phyloP scores from a whole-genome alignment of 371 early-diverging fungal genomes.

The Haplosporangium sp. region DNA sequence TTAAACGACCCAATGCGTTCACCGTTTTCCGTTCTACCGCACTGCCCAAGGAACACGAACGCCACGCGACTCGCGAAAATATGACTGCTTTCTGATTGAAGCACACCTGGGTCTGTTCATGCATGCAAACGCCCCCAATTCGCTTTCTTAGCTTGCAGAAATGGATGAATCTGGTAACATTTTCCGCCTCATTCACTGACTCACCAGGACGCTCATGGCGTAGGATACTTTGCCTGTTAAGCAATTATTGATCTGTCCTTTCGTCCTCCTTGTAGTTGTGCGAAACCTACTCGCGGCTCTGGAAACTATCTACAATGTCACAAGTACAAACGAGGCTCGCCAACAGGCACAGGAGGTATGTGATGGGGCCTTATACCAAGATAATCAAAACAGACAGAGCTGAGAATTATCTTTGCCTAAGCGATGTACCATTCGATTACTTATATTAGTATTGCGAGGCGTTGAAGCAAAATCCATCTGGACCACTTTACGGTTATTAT shows the following conservation, averaged over 20 bases:
- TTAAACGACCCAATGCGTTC: too few relatives aligned
- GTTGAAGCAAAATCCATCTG: constrained; percentile 51
- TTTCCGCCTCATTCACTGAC: too few relatives aligned
- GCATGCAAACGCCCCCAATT: too few relatives aligned
- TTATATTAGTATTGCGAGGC: constrained; percentile 56
- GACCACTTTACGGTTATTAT: constrained; percentile 57
- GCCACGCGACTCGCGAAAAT: too few relatives aligned
- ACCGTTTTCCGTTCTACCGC: too few relatives aligned
- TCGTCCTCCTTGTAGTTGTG: constrained; percentile 24
- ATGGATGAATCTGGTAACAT: constrained; percentile 1
- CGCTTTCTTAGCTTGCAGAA: neutral
- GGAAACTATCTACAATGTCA: constrained; percentile 57
- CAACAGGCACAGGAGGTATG: constrained; percentile 57
- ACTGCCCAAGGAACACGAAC: too few relatives aligned
- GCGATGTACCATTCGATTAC: neutral
- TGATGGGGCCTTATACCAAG: too few relatives aligned
- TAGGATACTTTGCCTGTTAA: neutral
- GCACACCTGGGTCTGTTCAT: too few relatives aligned
- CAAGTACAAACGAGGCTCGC: constrained; percentile 55
- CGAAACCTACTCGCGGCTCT: constrained; percentile 54
- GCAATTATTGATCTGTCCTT: neutral
- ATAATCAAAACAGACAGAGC: neutral
- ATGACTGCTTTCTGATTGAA: too few relatives aligned
- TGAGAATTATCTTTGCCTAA: neutral
- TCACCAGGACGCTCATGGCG: neutral